phyloP scores from a whole-genome alignment of 352 stramenopile genomes.

The Thraustochytrium striatum region DNA sequence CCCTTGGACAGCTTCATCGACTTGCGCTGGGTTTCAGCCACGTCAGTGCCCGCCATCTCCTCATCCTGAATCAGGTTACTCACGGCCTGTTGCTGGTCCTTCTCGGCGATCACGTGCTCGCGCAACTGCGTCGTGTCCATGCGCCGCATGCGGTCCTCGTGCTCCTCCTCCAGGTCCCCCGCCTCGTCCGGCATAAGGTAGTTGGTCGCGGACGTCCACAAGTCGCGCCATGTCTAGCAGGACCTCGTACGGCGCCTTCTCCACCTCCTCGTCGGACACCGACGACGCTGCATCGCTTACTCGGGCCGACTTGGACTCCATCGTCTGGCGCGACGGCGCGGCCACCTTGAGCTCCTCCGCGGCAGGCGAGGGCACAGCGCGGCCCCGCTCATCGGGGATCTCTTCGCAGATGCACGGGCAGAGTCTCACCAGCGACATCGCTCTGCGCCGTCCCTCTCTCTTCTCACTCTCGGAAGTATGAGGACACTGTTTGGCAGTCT shows the following conservation, averaged over 20 bases:
- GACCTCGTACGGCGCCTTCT: constrained; percentile 9
- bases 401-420: no score
- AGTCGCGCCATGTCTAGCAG: constrained; percentile 10
- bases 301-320: no score
- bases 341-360: no score
- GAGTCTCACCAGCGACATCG: no score
- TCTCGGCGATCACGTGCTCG: constrained; percentile 2
- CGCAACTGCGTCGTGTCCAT: constrained; percentile 28
- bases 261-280: not conserved
- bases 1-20: constrained; percentile 1
- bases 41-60: not conserved
- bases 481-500: no score
- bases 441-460: no score
- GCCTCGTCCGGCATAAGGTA: constrained; percentile 40
- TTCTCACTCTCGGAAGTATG: no score
- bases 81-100: constrained; percentile 11
- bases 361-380: no score
- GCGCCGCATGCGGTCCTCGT: not conserved
- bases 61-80: not conserved
- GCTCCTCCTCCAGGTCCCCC: not conserved
- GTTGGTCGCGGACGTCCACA: constrained; percentile 4
- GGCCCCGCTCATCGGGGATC: no score
- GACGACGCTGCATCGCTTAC: no score
- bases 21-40: constrained; percentile 9
- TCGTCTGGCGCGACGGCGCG: no score